These are phyloP conservation scores for Aspergillus texensis DNA, from an alignment of 2,329 filamentous ascomycete species.

Conservation along the genomic window DNA sequence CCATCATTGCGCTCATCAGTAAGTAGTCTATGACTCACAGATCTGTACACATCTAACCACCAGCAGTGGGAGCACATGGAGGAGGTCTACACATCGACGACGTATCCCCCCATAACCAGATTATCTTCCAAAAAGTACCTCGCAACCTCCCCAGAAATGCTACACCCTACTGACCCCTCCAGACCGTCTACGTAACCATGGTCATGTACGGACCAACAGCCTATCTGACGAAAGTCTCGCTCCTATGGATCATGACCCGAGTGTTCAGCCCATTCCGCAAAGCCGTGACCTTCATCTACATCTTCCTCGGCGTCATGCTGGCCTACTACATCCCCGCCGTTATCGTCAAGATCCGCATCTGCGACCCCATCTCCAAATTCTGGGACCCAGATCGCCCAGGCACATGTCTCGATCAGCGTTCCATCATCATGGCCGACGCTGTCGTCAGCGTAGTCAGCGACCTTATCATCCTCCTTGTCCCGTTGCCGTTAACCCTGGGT, in stretches of 20 bases:
- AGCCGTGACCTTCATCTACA: conserved; percentile 42
- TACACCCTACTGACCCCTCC: not conserved
- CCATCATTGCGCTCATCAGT: conserved; percentile 28
- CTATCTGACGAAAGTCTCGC: conserved; percentile 47
- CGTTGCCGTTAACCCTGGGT: conserved; percentile 49
- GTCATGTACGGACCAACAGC: conserved; percentile 52
- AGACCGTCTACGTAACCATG: conserved; percentile 48
- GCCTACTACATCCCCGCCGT: conserved; percentile 46
- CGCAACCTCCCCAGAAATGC: not conserved
- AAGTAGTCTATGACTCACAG: not conserved
- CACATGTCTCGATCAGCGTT: conserved; percentile 30
- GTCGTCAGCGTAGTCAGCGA: conserved; percentile 63
- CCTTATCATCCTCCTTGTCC: conserved; percentile 55
- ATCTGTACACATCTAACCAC: conserved; percentile 12
- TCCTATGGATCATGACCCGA: conserved; percentile 48
- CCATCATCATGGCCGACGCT: conserved; percentile 56
- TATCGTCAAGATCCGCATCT: conserved; percentile 48
- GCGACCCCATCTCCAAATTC: conserved; percentile 45
- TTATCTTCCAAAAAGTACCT: conserved; percentile 41
- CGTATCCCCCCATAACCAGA: conserved; percentile 30
- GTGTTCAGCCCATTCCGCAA: conserved; percentile 48
- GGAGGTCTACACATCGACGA: conserved; percentile 42
- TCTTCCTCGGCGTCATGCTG: conserved; percentile 42
- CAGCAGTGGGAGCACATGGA: conserved; percentile 35
- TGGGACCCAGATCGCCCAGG: conserved; percentile 36